These are phyloP conservation scores for Cubamyces lactineus DNA, from an alignment of 768 basidiomycete genomes.

Conservation along the genomic window DNA sequence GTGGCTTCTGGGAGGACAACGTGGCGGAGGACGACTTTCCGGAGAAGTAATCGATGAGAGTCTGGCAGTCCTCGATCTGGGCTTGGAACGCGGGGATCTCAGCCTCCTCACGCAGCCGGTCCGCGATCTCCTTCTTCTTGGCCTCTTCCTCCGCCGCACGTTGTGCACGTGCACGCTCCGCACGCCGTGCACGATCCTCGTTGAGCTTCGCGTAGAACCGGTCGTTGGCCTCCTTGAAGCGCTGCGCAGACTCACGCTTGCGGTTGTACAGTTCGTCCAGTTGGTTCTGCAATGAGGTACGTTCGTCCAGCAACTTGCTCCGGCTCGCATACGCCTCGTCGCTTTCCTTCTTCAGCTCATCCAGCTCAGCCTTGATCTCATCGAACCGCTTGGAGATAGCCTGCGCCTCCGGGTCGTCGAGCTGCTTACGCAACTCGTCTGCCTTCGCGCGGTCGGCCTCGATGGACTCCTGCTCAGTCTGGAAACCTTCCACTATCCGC, in stretches of 20 bases:
- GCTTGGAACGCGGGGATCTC: conserved; percentile 86
- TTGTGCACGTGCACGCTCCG: conserved; percentile 75
- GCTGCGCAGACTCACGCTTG: conserved; percentile 74
- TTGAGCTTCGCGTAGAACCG: conserved; percentile 80
- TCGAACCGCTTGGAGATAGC: conserved; percentile 82
- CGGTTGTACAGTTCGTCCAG: conserved; percentile 71
- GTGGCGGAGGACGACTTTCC: conserved; percentile 57
- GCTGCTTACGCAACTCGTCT: conserved; percentile 80
- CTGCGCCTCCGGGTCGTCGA: conserved; percentile 90
- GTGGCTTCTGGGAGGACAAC: conserved; percentile 45
- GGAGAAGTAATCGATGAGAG: conserved; percentile 82
- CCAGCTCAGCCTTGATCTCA: conserved; percentile 80
- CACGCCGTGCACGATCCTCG: conserved; percentile 85
- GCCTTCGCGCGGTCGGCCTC: conserved; percentile 72
- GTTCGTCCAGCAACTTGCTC: conserved; percentile 84
- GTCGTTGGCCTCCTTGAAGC: conserved; percentile 83
- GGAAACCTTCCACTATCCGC: conserved; percentile 78
- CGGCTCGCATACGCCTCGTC: conserved; percentile 85
- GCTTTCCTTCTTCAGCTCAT: conserved; percentile 81
- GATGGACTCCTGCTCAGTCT: conserved; percentile 77
- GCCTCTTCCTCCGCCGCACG: conserved; percentile 76
- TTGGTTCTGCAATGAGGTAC: conserved; percentile 70
- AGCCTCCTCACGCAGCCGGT: conserved; percentile 89
- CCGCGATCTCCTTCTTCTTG: conserved; percentile 78
- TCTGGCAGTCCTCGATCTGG: conserved; percentile 96